phyloP scores from a whole-genome alignment of 148 eudicot genomes.

The Dianthus caryophyllus region DNA sequence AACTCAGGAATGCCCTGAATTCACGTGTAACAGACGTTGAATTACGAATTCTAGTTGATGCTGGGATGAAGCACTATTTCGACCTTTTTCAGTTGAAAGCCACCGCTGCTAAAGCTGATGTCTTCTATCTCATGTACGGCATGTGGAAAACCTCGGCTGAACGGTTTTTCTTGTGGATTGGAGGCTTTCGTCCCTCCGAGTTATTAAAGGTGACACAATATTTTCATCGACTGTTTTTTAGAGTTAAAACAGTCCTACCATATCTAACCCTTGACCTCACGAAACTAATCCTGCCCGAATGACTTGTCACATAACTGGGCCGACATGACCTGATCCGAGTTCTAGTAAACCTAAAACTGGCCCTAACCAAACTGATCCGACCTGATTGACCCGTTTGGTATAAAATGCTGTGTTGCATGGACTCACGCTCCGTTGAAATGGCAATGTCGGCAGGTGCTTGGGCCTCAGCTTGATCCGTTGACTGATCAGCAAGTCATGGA shows the following conservation, averaged over 20 bases:
- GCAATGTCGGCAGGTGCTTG: slow-evolving; percentile 50
- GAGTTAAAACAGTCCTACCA: too few relatives aligned
- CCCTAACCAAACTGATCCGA: too few relatives aligned
- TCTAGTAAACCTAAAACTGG: too few relatives aligned
- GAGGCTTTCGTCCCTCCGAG: slow-evolving; percentile 98
- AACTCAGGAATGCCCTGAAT: slow-evolving; percentile 55
- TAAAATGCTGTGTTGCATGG: neutral
- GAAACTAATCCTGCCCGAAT: too few relatives aligned
- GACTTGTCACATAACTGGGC: too few relatives aligned
- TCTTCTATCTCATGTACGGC: slow-evolving; percentile 81
- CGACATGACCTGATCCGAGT: too few relatives aligned
- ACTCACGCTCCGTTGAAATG: slow-evolving; percentile 3
- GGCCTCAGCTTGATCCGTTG: slow-evolving; percentile 68
- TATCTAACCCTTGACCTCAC: too few relatives aligned
- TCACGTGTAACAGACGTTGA: slow-evolving; percentile 45
- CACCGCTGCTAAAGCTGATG: slow-evolving; percentile 69
- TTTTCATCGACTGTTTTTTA: neutral
- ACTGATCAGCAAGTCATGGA: slow-evolving; percentile 49
- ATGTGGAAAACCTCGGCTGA: slow-evolving; percentile 87
- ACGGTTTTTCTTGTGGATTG: slow-evolving; percentile 91
- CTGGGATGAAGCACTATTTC: slow-evolving; percentile 68
- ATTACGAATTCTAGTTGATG: slow-evolving; percentile 54
- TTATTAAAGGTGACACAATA: slow-evolving; percentile 60
- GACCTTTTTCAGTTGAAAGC: slow-evolving; percentile 75
- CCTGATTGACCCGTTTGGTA: too few relatives aligned